These are phyloP conservation scores for Friedmanniomyces endolithicus DNA, from an alignment of 495 filamentous ascomycete species.

Conservation along the genomic window DNA sequence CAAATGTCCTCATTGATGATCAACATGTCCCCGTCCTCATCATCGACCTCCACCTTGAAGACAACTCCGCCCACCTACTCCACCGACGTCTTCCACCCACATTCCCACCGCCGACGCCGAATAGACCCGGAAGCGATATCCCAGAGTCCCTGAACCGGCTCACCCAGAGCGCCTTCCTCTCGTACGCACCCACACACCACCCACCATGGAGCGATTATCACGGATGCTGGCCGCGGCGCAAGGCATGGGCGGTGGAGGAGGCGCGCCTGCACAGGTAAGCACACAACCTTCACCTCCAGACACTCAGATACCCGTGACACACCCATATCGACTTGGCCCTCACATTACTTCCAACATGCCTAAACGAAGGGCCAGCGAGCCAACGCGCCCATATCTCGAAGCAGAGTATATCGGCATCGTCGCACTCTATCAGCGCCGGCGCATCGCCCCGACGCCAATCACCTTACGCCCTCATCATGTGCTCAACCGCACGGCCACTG, in stretches of 20 bases:
- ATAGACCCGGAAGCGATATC: no score
- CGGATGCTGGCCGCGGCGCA: slow-evolving; percentile 68
- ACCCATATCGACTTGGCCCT: no score
- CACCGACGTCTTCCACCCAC: no score
- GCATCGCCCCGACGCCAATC: not conserved
- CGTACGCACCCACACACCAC: not conserved
- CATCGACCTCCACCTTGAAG: no score
- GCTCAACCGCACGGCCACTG: not conserved
- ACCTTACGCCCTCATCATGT: not conserved
- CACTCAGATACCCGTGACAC: no score
- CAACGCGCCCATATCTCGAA: not conserved
- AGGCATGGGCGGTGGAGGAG: slow-evolving; percentile 59
- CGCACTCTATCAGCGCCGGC: not conserved
- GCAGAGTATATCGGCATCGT: slow-evolving; percentile 4
- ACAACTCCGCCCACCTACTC: no score
- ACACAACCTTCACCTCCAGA: not conserved
- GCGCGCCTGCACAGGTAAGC: slow-evolving; percentile 65
- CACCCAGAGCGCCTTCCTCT: not conserved
- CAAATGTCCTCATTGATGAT: no score
- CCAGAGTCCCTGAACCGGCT: no score
- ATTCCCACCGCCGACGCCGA: no score
- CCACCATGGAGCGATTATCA: slow-evolving; percentile 71
- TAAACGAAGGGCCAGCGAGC: not conserved
- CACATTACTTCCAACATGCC: not conserved
- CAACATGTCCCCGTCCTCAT: no score